Conservation (phyloP, 1,284 basidiomycete species). For the Cryptococcus hybrid region DNA sequence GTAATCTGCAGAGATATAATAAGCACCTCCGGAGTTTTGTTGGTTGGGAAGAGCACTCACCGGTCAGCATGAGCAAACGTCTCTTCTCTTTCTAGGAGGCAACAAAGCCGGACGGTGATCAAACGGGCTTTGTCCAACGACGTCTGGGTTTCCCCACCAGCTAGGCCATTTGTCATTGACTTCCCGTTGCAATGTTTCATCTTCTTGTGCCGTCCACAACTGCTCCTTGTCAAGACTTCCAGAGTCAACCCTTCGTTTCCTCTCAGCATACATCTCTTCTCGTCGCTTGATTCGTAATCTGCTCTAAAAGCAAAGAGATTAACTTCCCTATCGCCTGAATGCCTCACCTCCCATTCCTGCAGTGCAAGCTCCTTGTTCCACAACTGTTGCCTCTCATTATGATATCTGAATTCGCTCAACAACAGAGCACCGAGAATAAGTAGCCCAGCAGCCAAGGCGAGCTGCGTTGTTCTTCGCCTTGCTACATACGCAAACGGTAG, state of each 20-base stretch:
- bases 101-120: slow-evolving; percentile 30
- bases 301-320: slow-evolving; percentile 8
- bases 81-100: slow-evolving; percentile 10
- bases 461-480: slow-evolving; percentile 14
- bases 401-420: slow-evolving; percentile 6
- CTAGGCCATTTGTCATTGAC: slow-evolving; percentile 24
- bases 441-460: slow-evolving; percentile 4
- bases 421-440: slow-evolving; percentile 7
- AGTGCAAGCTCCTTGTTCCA: slow-evolving; percentile 7
- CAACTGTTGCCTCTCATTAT: slow-evolving; percentile 3
- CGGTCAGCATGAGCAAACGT: slow-evolving; percentile 46
- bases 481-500: slow-evolving; percentile 10
- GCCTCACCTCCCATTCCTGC: slow-evolving; percentile 12
- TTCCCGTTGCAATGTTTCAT: slow-evolving; percentile 12
- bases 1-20: slow-evolving; percentile 23
- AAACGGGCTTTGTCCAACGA: slow-evolving; percentile 42
- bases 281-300: slow-evolving; percentile 9
- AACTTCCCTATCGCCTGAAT: slow-evolving; percentile 12
- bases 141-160: slow-evolving; percentile 46
- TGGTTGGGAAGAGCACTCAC: slow-evolving; percentile 21
- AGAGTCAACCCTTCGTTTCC: neutral
- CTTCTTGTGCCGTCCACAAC: slow-evolving; percentile 14
- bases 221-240: neutral
- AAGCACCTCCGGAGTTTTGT: neutral
- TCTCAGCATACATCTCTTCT: slow-evolving; percentile 7